Percentiles rank a stretch among this genome's conserved stretches.
Conservation (phyloP, 2,329 filamentous ascomycete species). For the Colletotrichum gigasporum region DNA sequence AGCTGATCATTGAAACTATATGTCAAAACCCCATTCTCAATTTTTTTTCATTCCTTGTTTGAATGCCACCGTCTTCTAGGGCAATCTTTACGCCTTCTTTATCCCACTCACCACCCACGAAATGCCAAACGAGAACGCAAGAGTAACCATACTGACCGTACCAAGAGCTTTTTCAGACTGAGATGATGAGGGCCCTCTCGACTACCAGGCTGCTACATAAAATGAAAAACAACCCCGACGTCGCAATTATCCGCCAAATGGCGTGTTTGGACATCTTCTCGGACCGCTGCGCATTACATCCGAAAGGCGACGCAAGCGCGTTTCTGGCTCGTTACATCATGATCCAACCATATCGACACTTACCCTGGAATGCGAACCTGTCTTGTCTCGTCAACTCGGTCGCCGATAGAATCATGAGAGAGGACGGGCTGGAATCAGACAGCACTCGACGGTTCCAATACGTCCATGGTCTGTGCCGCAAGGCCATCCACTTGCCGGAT, state of each 20-base stretch:
- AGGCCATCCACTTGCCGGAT: background rate
- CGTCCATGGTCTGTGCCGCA: background rate
- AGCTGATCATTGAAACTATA: background rate
- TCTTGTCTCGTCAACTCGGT: background rate
- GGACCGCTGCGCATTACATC: background rate
- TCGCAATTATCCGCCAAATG: background rate
- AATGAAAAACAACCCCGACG: background rate
- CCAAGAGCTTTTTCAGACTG: background rate
- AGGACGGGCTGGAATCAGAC: background rate
- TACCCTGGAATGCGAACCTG: background rate
- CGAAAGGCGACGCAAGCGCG: background rate
- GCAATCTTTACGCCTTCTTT: no score
- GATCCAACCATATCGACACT: background rate
- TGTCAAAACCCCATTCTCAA: no score
- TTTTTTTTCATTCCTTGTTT: no score
- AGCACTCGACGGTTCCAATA: background rate
- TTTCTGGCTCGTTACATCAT: conserved; percentile 3
- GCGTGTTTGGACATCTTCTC: background rate
- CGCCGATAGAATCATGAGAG: background rate
- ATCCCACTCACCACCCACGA: background rate
- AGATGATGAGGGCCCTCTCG: background rate
- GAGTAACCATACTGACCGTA: background rate
- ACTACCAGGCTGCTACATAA: background rate
- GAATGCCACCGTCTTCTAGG: no score
- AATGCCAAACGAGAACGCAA: background rate